These are phyloP conservation scores for Aegilops sharonensis DNA, from an alignment of 176 grass and related monocot genomes.

Conservation along the genomic window DNA sequence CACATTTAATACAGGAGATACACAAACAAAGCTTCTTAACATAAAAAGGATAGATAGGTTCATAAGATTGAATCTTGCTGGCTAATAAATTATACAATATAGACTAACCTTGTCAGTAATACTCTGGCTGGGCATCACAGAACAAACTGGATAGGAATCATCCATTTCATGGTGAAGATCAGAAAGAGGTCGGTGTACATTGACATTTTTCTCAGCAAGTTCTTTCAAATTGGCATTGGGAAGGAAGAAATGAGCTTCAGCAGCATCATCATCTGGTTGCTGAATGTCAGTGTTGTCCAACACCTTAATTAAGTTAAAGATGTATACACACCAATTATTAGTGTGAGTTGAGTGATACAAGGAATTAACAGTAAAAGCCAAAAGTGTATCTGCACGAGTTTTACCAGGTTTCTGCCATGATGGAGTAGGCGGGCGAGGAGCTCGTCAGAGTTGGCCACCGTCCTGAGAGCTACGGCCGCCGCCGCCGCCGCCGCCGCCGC, in stretches of 20 bases:
- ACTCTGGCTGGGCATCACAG: not conserved
- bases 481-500: not conserved
- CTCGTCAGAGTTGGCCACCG: not conserved
- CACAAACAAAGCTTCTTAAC: not conserved
- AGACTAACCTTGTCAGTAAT: not conserved
- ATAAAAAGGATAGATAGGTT: not conserved
- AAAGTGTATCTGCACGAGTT: not conserved
- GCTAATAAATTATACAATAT: not conserved
- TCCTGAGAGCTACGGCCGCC: not conserved
- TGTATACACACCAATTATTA: not conserved
- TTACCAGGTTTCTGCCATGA: not conserved
- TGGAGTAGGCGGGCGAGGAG: not conserved
- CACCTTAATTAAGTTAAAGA: not conserved
- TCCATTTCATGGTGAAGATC: not conserved
- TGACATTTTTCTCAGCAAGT: not conserved
- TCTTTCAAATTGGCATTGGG: not conserved
- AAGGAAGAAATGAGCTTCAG: not conserved
- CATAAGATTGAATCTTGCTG: not conserved
- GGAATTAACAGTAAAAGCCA: not conserved
- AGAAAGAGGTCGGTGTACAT: not conserved
- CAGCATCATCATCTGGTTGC: not conserved
- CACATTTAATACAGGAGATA: not conserved
- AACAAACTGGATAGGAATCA: not conserved
- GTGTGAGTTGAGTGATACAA: not conserved
- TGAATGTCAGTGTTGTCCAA: not conserved